Base-by-base conservation (phyloP, 768 basidiomycete species). In the Lanmaoa rubissima region DNA sequence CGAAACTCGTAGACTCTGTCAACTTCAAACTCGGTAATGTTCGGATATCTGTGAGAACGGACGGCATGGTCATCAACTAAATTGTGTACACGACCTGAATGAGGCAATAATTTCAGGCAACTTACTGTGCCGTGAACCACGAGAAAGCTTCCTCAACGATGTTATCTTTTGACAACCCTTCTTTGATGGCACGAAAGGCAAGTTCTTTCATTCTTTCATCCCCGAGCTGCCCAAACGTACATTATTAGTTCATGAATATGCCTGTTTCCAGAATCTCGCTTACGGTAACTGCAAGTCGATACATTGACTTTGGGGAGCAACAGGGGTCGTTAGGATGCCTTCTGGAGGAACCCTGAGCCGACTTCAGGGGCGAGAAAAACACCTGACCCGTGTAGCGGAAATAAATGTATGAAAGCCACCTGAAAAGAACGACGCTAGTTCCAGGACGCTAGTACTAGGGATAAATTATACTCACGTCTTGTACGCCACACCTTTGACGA, bases 291-390 rank as follows among this genome's bases (percentile, higher is more conserved):
- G 73, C 73, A 10, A 74, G 61, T 50, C 73, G 70, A 61, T 73
- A 75, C 74, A 75, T 74, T 11, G 73, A 74, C 63, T 75, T 74
- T 54, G 74, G 73, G 17, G 73, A 75, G 26, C 73, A 74, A 19
- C 46, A 1, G 5, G 63, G 19, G n/a, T 16, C 32, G 9, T 39
- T 41, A 3, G 14, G 21, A 5, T 14, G 51, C 14, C 9, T 19
- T 9, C 6, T 24, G 34, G 59, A 17, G 28, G 54, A 6, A 17
- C 24, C 41, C 13, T 16, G 53, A 5, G 57, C 51, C 26, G 70
- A 68, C 51, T 66, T 72, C 45, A 70, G 40, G 19, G 64, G 56
- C 16, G 53, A 42, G 49, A 70, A 70, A 38, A 55, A 65, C 5
- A 66, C 59, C 42, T 70, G 66, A 0, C 70, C 70, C 1, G 69